Conservation (phyloP, 2,329 filamentous ascomycete species). For the Colletotrichum camelliae region DNA sequence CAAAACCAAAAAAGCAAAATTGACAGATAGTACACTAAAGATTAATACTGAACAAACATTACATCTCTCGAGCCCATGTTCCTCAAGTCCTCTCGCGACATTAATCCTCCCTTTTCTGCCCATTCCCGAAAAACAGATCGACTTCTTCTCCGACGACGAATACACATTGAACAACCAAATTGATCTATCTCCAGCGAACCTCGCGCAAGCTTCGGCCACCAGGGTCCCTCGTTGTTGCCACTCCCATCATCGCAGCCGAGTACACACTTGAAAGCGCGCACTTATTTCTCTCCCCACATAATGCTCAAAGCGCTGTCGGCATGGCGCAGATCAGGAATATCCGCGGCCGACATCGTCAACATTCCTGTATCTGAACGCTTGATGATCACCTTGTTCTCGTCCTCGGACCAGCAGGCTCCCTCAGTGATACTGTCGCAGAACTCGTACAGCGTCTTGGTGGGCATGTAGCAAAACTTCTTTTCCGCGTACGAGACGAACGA, state of each 20-base stretch:
- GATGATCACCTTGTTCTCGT: conserved; percentile 1
- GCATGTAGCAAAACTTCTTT: conserved; percentile 25
- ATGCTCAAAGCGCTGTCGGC: neutral
- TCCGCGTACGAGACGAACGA: conserved; percentile 22
- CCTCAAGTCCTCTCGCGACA: neutral
- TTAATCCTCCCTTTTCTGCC: neutral
- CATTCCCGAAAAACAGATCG: neutral
- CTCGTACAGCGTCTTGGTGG: conserved; percentile 17
- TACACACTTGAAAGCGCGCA: neutral
- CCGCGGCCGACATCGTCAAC: neutral
- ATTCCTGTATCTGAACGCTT: neutral
- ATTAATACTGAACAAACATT: no score
- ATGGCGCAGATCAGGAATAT: neutral
- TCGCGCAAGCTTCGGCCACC: neutral
- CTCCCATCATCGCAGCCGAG: neutral
- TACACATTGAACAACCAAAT: neutral
- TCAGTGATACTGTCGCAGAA: conserved; percentile 12
- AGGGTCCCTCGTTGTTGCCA: neutral
- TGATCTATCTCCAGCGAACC: neutral
- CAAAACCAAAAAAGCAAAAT: no score
- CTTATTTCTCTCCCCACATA: neutral
- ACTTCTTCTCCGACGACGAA: neutral
- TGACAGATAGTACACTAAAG: no score
- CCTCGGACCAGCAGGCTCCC: conserved; percentile 22
- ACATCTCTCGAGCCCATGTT: neutral